Evolutionary conservation across 257 asterid species (phyloP).

Genomic region (Solanum rostratum): DNA sequence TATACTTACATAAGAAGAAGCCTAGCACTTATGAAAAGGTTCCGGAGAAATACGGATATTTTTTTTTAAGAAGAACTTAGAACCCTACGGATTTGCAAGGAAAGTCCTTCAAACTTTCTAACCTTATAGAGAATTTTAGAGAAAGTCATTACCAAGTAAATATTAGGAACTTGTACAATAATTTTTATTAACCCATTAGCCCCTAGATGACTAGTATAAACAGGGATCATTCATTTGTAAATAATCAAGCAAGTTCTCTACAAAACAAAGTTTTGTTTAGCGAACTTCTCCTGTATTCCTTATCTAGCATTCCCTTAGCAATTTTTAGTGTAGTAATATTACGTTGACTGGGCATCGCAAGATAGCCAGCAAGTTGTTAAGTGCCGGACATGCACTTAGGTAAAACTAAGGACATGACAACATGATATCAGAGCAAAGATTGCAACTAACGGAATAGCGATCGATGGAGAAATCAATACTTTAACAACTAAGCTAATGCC

Average conservation of each 20-base stretch:
- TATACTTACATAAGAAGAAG: background rate
- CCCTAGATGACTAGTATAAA: background rate
- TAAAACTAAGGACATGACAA: background rate
- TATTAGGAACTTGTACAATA: background rate
- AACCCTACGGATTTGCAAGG: background rate
- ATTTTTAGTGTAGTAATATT: background rate
- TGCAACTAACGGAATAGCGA: background rate
- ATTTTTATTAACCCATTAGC: background rate
- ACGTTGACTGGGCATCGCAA: background rate
- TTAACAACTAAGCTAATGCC: background rate
- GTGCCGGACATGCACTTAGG: background rate
- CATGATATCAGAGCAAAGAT: too few species aligned
- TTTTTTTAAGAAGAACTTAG: background rate
- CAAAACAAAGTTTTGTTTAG: background rate
- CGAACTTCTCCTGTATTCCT: background rate
- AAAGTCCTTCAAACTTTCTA: background rate
- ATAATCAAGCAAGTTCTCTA: background rate
- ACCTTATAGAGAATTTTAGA: background rate
- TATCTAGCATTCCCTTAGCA: background rate
- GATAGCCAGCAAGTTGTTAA: background rate
- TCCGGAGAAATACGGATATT: background rate
- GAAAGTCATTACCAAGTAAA: background rate
- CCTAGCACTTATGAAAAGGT: background rate
- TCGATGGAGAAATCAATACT: background rate
- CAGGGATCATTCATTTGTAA: background rate